Conservation (phyloP, 2,329 filamentous ascomycete species). For the Claviceps monticola region DNA sequence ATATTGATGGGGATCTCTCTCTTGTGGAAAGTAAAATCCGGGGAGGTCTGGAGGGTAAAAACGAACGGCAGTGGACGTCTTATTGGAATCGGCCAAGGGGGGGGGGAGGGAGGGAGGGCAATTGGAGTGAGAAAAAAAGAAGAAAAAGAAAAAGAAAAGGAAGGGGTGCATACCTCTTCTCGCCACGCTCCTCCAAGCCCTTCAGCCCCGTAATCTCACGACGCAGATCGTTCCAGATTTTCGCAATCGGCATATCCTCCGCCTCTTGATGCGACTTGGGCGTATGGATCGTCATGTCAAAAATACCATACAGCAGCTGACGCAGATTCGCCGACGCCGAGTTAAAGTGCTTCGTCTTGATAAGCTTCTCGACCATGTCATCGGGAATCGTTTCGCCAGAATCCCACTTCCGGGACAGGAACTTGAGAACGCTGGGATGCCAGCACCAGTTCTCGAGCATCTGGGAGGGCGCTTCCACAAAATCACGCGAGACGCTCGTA, state of each 20-base stretch:
- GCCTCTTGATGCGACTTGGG: slow-evolving; percentile 55
- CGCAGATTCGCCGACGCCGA: slow-evolving; percentile 65
- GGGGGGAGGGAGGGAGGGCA: too few relatives aligned
- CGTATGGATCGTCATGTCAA: slow-evolving; percentile 71
- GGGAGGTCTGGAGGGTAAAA: too few relatives aligned
- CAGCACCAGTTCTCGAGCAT: slow-evolving; percentile 71
- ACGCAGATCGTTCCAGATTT: slow-evolving; percentile 59
- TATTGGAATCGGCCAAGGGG: too few relatives aligned
- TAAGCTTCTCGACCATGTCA: slow-evolving; percentile 58
- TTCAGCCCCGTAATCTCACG: slow-evolving; percentile 59
- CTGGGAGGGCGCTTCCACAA: slow-evolving; percentile 58
- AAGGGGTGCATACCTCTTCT: slow-evolving; percentile 31
- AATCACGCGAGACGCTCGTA: slow-evolving; percentile 51
- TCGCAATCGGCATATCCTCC: slow-evolving; percentile 49
- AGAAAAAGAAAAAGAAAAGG: neutral
- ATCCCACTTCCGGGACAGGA: slow-evolving; percentile 61
- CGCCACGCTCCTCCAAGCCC: slow-evolving; percentile 54
- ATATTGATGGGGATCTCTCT: too few relatives aligned
- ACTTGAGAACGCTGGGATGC: slow-evolving; percentile 49
- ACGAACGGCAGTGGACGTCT: too few relatives aligned
- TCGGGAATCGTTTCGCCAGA: slow-evolving; percentile 58
- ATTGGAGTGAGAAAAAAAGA: neutral
- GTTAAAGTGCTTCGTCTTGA: slow-evolving; percentile 69
- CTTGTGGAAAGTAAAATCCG: too few relatives aligned
- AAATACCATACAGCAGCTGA: slow-evolving; percentile 69